These are phyloP conservation scores for Rachicladosporium sp. DNA, from an alignment of 2,329 filamentous ascomycete genomes.

Conservation along the genomic window DNA sequence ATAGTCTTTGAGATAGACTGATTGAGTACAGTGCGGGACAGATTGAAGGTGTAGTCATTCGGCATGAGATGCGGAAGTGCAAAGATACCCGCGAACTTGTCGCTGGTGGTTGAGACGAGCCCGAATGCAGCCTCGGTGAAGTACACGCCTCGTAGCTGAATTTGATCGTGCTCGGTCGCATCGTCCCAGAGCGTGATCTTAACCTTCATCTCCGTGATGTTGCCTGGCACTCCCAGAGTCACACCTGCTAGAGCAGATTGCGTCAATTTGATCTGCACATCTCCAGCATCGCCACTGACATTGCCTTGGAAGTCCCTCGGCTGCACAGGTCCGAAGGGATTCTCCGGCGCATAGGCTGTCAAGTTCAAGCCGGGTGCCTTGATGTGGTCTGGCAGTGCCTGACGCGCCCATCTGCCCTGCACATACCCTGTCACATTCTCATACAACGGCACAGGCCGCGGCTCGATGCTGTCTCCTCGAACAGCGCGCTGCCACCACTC, in stretches of 20 bases:
- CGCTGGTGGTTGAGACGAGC: constrained; percentile 76
- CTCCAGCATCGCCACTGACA: constrained; percentile 60
- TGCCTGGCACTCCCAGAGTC: constrained; percentile 27
- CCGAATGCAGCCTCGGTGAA: constrained; percentile 70
- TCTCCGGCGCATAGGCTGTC: constrained; percentile 47
- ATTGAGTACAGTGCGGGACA: constrained; percentile 49
- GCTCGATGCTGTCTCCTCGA: constrained; percentile 26
- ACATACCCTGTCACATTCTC: constrained; percentile 67
- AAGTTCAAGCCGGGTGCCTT: constrained; percentile 34
- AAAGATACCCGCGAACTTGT: constrained; percentile 86
- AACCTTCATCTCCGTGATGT: constrained; percentile 56
- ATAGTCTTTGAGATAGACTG: constrained; percentile 58
- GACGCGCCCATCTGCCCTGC: constrained; percentile 60
- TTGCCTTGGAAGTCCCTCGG: constrained; percentile 61
- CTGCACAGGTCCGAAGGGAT: constrained; percentile 45
- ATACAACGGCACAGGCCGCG: constrained; percentile 48
- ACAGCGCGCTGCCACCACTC: constrained; percentile 19
- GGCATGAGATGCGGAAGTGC: constrained; percentile 73
- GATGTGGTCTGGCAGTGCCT: constrained; percentile 36
- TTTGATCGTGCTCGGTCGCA: constrained; percentile 57
- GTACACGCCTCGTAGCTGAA: constrained; percentile 65
- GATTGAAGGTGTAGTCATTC: constrained; percentile 38
- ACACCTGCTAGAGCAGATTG: constrained; percentile 32
- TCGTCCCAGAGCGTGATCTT: constrained; percentile 62
- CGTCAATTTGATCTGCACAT: constrained; percentile 56